Conservation (phyloP, 306 rosid genomes). For the Inga leiocalycina region DNA sequence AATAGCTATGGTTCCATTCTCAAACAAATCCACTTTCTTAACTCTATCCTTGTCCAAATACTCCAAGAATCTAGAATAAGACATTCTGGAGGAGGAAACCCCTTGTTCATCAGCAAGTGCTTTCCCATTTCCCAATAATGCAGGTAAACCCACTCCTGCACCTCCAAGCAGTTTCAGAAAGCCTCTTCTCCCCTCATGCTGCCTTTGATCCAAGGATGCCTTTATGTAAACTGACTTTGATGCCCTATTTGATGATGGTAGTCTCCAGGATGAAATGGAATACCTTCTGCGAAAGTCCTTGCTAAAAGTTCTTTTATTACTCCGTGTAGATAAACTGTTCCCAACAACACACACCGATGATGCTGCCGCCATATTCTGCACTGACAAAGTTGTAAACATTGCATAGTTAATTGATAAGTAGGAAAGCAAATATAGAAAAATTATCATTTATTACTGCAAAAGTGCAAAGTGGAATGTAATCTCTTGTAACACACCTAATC, state of each 20-base stretch:
- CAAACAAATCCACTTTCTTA: slow-evolving; percentile 86
- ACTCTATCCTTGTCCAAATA: slow-evolving; percentile 92
- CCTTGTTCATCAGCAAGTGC: slow-evolving; percentile 95
- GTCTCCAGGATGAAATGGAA: slow-evolving; percentile 43
- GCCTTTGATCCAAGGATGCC: slow-evolving; percentile 63
- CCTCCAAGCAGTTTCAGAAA: slow-evolving; percentile 76
- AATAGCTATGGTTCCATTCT: slow-evolving; percentile 88
- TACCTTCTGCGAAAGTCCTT: slow-evolving; percentile 61
- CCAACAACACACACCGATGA: slow-evolving; percentile 84
- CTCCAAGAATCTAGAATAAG: slow-evolving; percentile 95
- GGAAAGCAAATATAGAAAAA: slow-evolving; percentile 2
- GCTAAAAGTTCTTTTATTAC: slow-evolving; percentile 51
- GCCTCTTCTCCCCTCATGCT: slow-evolving; percentile 77
- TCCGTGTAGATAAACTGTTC: slow-evolving; percentile 54
- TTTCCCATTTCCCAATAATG: slow-evolving; percentile 64
- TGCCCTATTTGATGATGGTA: slow-evolving; percentile 46
- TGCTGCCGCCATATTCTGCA: slow-evolving; percentile 76
- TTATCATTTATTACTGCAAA: slow-evolving; percentile 7
- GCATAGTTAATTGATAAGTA: background rate
- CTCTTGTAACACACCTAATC: background rate
- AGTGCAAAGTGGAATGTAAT: slow-evolving; percentile 2
- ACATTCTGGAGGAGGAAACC: slow-evolving; percentile 90
- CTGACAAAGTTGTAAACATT: background rate
- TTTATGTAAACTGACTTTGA: slow-evolving; percentile 45
- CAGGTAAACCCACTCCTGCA: slow-evolving; percentile 64